Evolutionary conservation across 2,329 filamentous ascomycete genomes (phyloP).

Genomic region (Penicillium sp.): DNA sequence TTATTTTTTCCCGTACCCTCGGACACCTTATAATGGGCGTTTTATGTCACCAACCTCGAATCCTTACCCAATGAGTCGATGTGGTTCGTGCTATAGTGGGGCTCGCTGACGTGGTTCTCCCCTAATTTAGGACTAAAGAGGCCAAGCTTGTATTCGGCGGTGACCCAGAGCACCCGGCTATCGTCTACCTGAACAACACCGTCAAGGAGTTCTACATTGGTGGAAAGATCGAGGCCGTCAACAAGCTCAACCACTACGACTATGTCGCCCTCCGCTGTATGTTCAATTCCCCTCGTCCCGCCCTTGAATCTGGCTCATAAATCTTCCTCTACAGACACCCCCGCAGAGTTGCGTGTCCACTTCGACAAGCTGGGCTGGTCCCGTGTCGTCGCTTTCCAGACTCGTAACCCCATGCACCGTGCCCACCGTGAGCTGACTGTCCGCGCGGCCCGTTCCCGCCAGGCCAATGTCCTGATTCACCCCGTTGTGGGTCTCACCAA

Average conservation of each 20-base stretch:
- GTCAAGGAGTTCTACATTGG: slow-evolving; percentile 85
- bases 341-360: slow-evolving; percentile 85
- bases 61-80: slow-evolving; percentile 7
- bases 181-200: slow-evolving; percentile 76
- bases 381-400: slow-evolving; percentile 97
- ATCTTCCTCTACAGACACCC: slow-evolving; percentile 56
- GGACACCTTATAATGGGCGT: background rate
- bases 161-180: slow-evolving; percentile 80
- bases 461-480: slow-evolving; percentile 98
- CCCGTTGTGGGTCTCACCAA: slow-evolving; percentile 97
- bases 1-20: background rate
- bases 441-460: slow-evolving; percentile 84
- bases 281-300: slow-evolving; percentile 25
- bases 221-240: slow-evolving; percentile 90
- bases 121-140: slow-evolving; percentile 61
- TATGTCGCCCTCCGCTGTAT: slow-evolving; percentile 90
- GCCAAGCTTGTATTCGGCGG: slow-evolving; percentile 90
- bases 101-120: slow-evolving; percentile 22
- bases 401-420: slow-evolving; percentile 97
- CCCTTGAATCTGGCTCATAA: slow-evolving; percentile 1
- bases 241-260: slow-evolving; percentile 95
- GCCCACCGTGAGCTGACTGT: slow-evolving; percentile 97
- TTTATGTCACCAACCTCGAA: slow-evolving; percentile 6
- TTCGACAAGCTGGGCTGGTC: slow-evolving; percentile 99
- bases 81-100: slow-evolving; percentile 18